Evolutionary conservation across 805 yeast genomes (phyloP), one percentile per base, ranked within the genome.

Genomic region (Candida schatavii): DNA sequence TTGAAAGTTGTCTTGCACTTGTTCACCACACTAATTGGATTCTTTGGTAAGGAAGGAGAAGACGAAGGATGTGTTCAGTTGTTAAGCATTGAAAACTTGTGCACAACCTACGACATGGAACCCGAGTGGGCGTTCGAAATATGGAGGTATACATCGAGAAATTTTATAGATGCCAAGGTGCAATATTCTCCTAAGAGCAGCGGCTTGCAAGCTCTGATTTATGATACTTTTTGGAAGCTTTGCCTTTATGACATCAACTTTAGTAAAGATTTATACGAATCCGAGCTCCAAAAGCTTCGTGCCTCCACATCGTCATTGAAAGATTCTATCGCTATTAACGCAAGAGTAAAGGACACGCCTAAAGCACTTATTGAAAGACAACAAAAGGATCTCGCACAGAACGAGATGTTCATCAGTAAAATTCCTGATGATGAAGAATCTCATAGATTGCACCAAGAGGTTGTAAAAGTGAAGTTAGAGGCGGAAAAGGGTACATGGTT

Each of bases 81-180:
- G 48, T 41, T 72, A 1, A 55, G 78, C 0, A 55, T 78, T 17
- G 58, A 60, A 10, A 64, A 62, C 3, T 61, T 85, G 29, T 53
- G 70, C 2, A 48, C 54, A 2, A 57, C 68, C 2, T 80, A 70
- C 46, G 63, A 69, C 2, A 65, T 84, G 6, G 68, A 78, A 3
- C 59, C 77, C 0, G 71, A 73, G 15, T 83, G 91, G 88, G 81
- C 81, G 0, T 88, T 87, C 62, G 87, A 83, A 46, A 54, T 88
- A 2, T 88, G 96, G 95, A 74, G 97, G 56, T 55, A 59, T n/a
- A 19, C 28, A 23, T 7, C 35, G 3, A 13, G 13, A 5, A 18
- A 21, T 5, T 19, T 22, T 6, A 20, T 19, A 9, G 32, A 27
- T 6, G 18, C 30, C 10, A 25, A 36, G 6, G 11, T 25, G 6